Conservation (phyloP, 176 grass and related monocot species). For the Triticum aestivum region IWGSC_CS_RefSeq_v2.1 NC_057806.1:13110921-13111420, state of each 20-base stretch:
- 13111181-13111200: constrained; percentile 93
- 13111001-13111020: background rate
- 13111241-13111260: constrained; percentile 97
- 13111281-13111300: constrained; percentile 13
- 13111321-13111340: background rate
- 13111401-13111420: constrained; percentile 98
- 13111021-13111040: background rate
- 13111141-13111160: constrained; percentile 27
- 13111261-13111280: constrained; percentile 99
- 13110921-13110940: constrained; percentile 28
- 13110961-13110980: background rate
- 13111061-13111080: background rate
- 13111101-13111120: constrained; percentile 10
- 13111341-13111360: constrained; percentile 18
- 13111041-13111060: constrained; percentile 22
- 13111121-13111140: background rate
- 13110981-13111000: background rate
- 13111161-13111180: constrained; percentile 92
- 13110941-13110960: constrained; percentile 47
- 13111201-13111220: constrained; percentile 96
- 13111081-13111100: constrained; percentile 17
- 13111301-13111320: background rate
- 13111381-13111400: constrained; percentile 93
- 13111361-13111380: constrained; percentile 61
- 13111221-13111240: constrained; percentile 84